Percentiles rank a stretch among this genome's conserved stretches.
phyloP scores from a whole-genome alignment of 2,329 filamentous ascomycete species.

The Xylaria sp. region DNA sequence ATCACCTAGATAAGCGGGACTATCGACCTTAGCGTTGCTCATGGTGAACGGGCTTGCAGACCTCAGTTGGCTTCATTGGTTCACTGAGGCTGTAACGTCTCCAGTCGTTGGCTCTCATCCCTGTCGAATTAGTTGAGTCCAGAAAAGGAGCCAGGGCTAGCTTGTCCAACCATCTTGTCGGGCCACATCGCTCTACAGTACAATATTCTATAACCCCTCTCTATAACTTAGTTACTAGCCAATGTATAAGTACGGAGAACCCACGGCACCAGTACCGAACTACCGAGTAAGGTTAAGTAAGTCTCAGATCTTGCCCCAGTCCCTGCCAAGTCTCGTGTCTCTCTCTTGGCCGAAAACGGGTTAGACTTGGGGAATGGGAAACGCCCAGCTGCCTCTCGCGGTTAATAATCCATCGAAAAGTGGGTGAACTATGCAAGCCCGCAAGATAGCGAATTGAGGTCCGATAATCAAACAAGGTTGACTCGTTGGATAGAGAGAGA shows the following conservation, averaged over 20 bases:
- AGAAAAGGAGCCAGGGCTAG: constrained; percentile 22
- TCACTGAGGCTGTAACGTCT: constrained; percentile 11
- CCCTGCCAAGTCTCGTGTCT: constrained; percentile 6
- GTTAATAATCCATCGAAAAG: constrained; percentile 22
- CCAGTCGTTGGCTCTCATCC: constrained; percentile 19
- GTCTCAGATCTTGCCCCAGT: constrained; percentile 8
- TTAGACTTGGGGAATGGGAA: neutral
- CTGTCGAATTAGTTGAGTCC: constrained; percentile 14
- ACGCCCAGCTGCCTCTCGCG: constrained; percentile 22
- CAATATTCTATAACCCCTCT: neutral
- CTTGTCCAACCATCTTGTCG: constrained; percentile 35
- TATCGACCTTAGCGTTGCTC: constrained; percentile 24
- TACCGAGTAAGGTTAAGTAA: constrained; percentile 12
- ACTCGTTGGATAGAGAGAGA: too few relatives aligned
- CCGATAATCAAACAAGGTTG: constrained; percentile 11
- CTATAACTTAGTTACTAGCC: too few relatives aligned
- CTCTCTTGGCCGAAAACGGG: constrained; percentile 19
- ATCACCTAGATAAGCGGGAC: constrained; percentile 20
- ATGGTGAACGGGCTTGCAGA: constrained; percentile 16
- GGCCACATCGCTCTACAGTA: constrained; percentile 18
- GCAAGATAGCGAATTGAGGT: constrained; percentile 6
- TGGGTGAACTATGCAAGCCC: neutral
- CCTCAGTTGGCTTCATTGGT: constrained; percentile 25
- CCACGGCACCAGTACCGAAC: too few relatives aligned
- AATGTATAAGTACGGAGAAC: too few relatives aligned